Percentiles rank a stretch among this genome's conserved stretches.
phyloP scores from a whole-genome alignment of 2,329 filamentous ascomycete genomes.

The Botryotinia globosa region DNA sequence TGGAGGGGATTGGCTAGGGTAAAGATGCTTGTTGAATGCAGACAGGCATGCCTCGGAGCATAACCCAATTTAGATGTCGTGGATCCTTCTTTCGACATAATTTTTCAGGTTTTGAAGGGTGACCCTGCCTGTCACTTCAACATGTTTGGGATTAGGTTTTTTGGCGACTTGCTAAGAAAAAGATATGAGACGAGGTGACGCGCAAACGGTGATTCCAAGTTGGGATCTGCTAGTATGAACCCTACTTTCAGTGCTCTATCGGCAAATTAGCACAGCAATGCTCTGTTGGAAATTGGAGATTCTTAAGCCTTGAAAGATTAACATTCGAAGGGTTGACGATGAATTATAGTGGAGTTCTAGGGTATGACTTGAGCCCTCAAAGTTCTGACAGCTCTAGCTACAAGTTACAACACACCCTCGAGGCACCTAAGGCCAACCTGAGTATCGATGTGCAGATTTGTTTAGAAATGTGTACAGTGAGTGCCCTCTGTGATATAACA shows the following conservation, averaged over 20 bases:
- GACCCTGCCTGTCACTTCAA: conserved; percentile 35
- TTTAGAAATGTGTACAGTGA: background rate
- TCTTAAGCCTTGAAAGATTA: conserved; percentile 1
- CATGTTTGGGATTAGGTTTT: conserved; percentile 35
- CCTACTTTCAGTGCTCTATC: conserved; percentile 11
- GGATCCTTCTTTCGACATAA: conserved; percentile 24
- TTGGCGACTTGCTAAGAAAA: conserved; percentile 33
- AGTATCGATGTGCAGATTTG: background rate
- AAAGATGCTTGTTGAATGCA: conserved; percentile 36
- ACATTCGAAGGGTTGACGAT: conserved; percentile 15
- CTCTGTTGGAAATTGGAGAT: conserved; percentile 4
- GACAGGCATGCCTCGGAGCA: conserved; percentile 34
- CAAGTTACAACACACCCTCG: background rate
- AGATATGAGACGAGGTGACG: conserved; percentile 38
- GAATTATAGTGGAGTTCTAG: conserved; percentile 4
- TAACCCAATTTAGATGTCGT: conserved; percentile 34
- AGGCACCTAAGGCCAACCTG: background rate
- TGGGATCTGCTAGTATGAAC: conserved; percentile 28
- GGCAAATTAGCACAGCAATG: conserved; percentile 15
- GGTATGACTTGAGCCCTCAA: conserved; percentile 1
- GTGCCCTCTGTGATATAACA: background rate
- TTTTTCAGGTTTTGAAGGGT: conserved; percentile 32
- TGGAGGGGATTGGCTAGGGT: conserved; percentile 32
- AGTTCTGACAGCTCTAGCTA: conserved; percentile 9
- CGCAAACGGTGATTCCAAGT: conserved; percentile 34